phyloP scores from a whole-genome alignment of 805 yeast genomes.

The Wickerhamiella azyma region DNA sequence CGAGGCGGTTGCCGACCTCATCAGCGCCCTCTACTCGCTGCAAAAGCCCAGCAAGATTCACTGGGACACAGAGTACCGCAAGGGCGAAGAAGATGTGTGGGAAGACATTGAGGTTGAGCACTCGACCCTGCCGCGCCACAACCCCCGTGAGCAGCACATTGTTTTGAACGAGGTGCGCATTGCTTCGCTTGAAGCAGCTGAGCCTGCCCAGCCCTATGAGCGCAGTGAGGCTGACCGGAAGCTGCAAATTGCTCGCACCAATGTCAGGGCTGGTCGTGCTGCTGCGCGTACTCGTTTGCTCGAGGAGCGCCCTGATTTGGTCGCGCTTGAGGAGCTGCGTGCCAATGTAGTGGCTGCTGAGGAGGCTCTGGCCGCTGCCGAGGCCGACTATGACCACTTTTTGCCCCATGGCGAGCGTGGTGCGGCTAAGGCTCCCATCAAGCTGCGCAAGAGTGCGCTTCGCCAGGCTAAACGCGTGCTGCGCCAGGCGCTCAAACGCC shows the following conservation, averaged over 20 bases:
- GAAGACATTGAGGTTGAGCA: constrained; percentile 42
- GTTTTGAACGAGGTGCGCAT: constrained; percentile 38
- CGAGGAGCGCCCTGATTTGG: constrained; percentile 18
- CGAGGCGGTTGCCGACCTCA: constrained; percentile 79
- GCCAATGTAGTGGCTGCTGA: constrained; percentile 15
- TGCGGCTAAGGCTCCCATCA: constrained; percentile 21
- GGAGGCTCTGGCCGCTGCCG: constrained; percentile 16
- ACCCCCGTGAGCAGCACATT: constrained; percentile 54
- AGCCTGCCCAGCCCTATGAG: constrained; percentile 8
- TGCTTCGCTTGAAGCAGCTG: constrained; percentile 12
- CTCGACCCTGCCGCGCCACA: constrained; percentile 37
- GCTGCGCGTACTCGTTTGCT: constrained; percentile 12
- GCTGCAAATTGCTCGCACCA: constrained; percentile 5
- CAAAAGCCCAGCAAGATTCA: constrained; percentile 34
- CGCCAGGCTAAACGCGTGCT: constrained; percentile 19
- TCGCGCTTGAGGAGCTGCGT: constrained; percentile 14
- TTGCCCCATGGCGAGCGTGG: constrained; percentile 22
- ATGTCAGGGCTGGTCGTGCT: constrained; percentile 8
- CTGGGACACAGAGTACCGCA: constrained; percentile 85
- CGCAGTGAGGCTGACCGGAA: constrained; percentile 6
- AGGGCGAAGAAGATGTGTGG: constrained; percentile 73
- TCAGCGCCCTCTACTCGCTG: constrained; percentile 53
- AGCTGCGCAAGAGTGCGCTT: constrained; percentile 19
- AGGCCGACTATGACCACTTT: constrained; percentile 18
- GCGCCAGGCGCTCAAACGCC: constrained; percentile 19